phyloP scores from a whole-genome alignment of 306 rosid genomes.

The Crotalaria pallida region DNA sequence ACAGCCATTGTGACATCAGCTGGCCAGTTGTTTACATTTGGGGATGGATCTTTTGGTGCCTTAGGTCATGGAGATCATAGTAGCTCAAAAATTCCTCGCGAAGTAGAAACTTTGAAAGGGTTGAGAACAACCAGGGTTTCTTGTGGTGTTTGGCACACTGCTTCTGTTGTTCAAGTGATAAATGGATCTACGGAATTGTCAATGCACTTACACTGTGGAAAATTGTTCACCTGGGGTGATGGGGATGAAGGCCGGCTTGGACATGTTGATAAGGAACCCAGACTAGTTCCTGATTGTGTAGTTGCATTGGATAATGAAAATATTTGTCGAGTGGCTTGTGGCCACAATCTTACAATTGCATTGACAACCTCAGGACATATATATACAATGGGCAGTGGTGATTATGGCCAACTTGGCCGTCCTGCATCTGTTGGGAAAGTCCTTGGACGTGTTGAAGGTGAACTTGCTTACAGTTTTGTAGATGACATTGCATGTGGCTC shows the following conservation, averaged over 20 bases:
- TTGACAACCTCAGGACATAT: constrained; percentile 75
- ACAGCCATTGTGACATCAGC: constrained; percentile 82
- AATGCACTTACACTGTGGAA: constrained; percentile 43
- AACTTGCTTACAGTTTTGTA: constrained; percentile 53
- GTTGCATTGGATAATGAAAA: constrained; percentile 52
- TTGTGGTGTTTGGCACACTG: constrained; percentile 99
- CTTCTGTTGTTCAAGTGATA: constrained; percentile 64
- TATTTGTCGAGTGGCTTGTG: constrained; percentile 80
- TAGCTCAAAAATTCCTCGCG: constrained; percentile 64
- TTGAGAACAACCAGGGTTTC: constrained; percentile 70
- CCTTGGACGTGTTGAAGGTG: constrained; percentile 61
- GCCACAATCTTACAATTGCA: constrained; percentile 74
- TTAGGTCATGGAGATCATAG: constrained; percentile 85
- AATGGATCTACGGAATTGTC: constrained; percentile 50
- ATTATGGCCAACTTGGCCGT: constrained; percentile 86
- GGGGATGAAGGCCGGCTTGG: constrained; percentile 93
- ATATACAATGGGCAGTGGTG: constrained; percentile 79
- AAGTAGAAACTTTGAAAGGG: constrained; percentile 71
- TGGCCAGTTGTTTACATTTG: constrained; percentile 89
- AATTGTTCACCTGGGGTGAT: constrained; percentile 93
- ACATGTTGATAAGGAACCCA: constrained; percentile 55
- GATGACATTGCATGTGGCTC: constrained; percentile 93
- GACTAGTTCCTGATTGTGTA: constrained; percentile 69
- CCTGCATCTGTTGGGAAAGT: constrained; percentile 65
- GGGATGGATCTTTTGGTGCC: constrained; percentile 96